Evolutionary conservation across 441 rosid species (phyloP).

Genomic region (Biscutella laevigata): DNA sequence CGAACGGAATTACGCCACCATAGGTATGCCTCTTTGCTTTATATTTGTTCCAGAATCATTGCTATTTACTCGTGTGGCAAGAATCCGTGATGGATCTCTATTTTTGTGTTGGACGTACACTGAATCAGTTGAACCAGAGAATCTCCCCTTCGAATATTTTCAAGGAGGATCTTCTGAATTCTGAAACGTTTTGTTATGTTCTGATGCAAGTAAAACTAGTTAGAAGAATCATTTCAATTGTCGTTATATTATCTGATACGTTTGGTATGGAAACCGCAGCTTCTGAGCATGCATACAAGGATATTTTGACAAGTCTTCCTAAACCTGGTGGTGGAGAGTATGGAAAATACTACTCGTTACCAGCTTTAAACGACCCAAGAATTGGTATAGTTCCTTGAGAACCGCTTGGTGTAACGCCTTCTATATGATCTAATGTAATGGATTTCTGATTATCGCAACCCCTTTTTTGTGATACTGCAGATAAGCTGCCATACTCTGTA

Average conservation of each 20-base stretch:
- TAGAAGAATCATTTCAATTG: no score
- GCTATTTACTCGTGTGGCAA: slow-evolving; percentile 15
- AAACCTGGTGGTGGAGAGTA: slow-evolving; percentile 33
- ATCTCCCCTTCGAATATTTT: neutral
- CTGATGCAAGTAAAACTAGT: no score
- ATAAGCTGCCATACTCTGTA: slow-evolving; percentile 45
- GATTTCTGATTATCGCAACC: neutral
- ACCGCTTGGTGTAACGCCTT: neutral
- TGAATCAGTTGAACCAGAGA: neutral
- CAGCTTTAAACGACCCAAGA: slow-evolving; percentile 44
- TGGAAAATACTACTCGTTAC: slow-evolving; percentile 39
- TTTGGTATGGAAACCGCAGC: slow-evolving; percentile 25
- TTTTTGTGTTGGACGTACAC: no score
- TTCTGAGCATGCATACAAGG: slow-evolving; percentile 45
- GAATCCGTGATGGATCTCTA: no score
- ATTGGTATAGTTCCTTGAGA: slow-evolving; percentile 28
- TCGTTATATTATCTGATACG: neutral
- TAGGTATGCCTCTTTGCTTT: slow-evolving; percentile 28
- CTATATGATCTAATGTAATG: neutral
- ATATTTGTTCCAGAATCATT: neutral
- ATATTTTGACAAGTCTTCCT: slow-evolving; percentile 39
- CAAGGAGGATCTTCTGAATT: neutral
- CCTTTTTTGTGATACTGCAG: slow-evolving; percentile 25
- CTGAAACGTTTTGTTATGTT: no score
- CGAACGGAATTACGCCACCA: slow-evolving; percentile 40